phyloP scores from a whole-genome alignment of 495 filamentous ascomycete genomes.

The Aspergillus affinis region DNA sequence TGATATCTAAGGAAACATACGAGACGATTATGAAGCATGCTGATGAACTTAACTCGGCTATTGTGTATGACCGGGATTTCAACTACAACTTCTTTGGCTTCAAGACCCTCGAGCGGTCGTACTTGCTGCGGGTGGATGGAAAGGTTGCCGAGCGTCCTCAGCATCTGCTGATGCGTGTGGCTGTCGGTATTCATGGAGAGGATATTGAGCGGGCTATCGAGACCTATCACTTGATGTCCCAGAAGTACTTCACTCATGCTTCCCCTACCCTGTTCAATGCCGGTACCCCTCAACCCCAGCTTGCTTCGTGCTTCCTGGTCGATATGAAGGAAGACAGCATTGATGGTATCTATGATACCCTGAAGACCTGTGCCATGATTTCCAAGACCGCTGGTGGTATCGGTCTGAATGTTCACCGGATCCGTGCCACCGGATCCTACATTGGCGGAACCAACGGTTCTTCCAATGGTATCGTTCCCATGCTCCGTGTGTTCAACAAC shows the following conservation, averaged over 20 bases:
- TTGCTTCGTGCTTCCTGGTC: conserved; percentile 96
- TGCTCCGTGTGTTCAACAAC: conserved; percentile 99
- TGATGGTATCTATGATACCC: conserved; percentile 97
- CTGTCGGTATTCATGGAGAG: conserved; percentile 93
- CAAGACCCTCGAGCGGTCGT: conserved; percentile 98
- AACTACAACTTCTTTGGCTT: conserved; percentile 99
- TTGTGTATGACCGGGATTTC: conserved; percentile 98
- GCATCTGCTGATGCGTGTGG: conserved; percentile 99
- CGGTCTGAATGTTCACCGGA: conserved; percentile 91
- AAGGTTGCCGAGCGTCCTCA: conserved; percentile 95
- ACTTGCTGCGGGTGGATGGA: conserved; percentile 87
- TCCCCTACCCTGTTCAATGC: conserved; percentile 98
- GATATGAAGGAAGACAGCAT: conserved; percentile 99
- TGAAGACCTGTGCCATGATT: conserved; percentile 99
- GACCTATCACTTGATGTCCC: conserved; percentile 98
- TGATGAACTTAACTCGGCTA: conserved; percentile 95
- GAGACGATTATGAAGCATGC: conserved; percentile 92
- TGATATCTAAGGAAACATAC: conserved; percentile 88
- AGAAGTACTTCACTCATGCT: conserved; percentile 96
- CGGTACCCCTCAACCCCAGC: conserved; percentile 87
- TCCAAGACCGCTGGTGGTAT: conserved; percentile 99
- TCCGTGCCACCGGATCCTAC: conserved; percentile 94
- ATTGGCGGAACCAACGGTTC: conserved; percentile 96
- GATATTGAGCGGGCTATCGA: conserved; percentile 92
- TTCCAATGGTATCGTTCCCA: conserved; percentile 95